Evolutionary conservation across 2,329 filamentous ascomycete genomes (phyloP).

Genomic region (Monilinia laxa): DNA sequence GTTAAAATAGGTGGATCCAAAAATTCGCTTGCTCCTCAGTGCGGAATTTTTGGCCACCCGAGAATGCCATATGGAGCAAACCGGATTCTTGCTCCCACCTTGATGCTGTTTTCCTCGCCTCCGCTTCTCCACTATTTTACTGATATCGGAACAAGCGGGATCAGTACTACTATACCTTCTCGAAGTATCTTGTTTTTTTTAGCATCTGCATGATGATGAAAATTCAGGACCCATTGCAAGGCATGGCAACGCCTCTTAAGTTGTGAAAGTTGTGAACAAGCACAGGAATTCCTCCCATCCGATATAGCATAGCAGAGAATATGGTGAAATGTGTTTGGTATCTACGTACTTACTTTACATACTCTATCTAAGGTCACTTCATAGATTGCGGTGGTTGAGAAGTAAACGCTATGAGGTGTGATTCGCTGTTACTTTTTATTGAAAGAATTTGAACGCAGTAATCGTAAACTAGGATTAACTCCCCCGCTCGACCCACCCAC

Average conservation of each 20-base stretch:
- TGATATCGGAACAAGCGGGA: background rate
- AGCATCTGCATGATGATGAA: constrained; percentile 7
- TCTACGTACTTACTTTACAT: background rate
- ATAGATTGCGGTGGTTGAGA: too few relatives aligned
- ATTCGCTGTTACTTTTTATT: too few relatives aligned
- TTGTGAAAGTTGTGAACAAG: background rate
- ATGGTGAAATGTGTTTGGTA: background rate
- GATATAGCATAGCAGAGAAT: too few relatives aligned
- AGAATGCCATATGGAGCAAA: background rate
- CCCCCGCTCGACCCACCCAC: too few relatives aligned
- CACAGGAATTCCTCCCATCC: background rate
- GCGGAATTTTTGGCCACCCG: too few relatives aligned
- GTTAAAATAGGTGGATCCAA: too few relatives aligned
- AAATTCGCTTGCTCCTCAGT: too few relatives aligned
- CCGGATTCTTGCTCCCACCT: background rate
- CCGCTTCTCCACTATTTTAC: constrained; percentile 3
- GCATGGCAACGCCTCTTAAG: background rate
- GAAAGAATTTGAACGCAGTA: too few relatives aligned
- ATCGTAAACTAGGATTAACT: too few relatives aligned
- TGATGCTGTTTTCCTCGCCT: background rate
- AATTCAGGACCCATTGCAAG: too few relatives aligned
- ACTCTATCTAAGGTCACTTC: too few relatives aligned
- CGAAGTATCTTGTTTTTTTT: constrained; percentile 2
- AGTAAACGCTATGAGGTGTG: too few relatives aligned
- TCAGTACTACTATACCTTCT: background rate